Percentiles rank a stretch among this genome's conserved stretches.
phyloP scores from a whole-genome alignment of 345 rosid genomes.

The Salix exigua region DNA sequence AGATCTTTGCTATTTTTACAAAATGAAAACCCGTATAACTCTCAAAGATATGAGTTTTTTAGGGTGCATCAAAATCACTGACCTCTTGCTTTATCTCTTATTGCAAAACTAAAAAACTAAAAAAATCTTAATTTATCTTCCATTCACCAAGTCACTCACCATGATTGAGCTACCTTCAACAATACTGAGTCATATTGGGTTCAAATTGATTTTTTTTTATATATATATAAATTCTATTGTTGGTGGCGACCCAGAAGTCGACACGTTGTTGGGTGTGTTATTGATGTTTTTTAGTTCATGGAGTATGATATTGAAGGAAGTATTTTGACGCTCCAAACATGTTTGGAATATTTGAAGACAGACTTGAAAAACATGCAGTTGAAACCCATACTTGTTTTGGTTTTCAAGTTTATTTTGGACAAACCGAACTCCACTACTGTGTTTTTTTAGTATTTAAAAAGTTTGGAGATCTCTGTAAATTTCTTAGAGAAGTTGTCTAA shows the following conservation, averaged over 20 bases:
- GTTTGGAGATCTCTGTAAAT: slow-evolving; percentile 40
- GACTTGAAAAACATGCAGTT: slow-evolving; percentile 40
- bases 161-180: slow-evolving; percentile 52
- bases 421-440: slow-evolving; percentile 57
- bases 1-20: too few relatives aligned
- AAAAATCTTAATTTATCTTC: slow-evolving; percentile 15
- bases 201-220: background rate
- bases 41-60: too few relatives aligned
- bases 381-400: slow-evolving; percentile 42
- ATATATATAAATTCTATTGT: background rate
- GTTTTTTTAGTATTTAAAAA: slow-evolving; percentile 50
- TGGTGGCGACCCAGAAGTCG: background rate
- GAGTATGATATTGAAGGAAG: slow-evolving; percentile 61
- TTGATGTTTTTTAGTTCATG: slow-evolving; percentile 40
- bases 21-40: too few relatives aligned
- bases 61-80: background rate
- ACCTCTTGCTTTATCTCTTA: background rate
- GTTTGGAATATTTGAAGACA: slow-evolving; percentile 51
- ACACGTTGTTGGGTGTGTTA: background rate
- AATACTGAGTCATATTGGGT: slow-evolving; percentile 38
- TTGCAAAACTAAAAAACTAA: background rate
- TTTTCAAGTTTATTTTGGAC: slow-evolving; percentile 50
- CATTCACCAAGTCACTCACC: slow-evolving; percentile 14
- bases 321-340: slow-evolving; percentile 53
- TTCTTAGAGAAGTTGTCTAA: slow-evolving; percentile 45